A percentile compares a stretch with the other conserved stretches of the same genome.
Conservation (phyloP, 2,329 filamentous ascomycete genomes). For the Penicillium capsulatum region DNA sequence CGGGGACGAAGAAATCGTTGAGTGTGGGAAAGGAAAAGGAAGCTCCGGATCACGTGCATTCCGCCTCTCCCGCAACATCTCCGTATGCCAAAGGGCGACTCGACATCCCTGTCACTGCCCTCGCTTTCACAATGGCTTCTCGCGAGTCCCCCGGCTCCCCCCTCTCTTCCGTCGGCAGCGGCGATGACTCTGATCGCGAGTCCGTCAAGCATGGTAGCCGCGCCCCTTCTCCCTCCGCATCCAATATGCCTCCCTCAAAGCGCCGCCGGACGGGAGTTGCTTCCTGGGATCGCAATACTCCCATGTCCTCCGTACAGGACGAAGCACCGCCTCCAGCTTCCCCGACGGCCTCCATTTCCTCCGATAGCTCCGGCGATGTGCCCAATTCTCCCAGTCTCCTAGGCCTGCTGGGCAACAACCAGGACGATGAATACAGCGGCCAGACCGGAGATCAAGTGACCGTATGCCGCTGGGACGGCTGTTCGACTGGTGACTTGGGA, state of each 20-base stretch:
- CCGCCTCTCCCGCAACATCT: no score
- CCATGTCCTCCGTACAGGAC: constrained; percentile 43
- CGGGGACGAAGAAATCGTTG: neutral
- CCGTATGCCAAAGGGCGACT: neutral
- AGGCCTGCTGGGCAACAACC: constrained; percentile 38
- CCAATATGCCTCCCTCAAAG: constrained; percentile 46
- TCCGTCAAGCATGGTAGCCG: constrained; percentile 52
- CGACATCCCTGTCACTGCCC: neutral
- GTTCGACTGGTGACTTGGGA: constrained; percentile 63
- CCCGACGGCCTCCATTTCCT: constrained; percentile 70
- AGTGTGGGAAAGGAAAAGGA: no score
- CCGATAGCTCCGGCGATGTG: constrained; percentile 83
- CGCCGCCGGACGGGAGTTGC: constrained; percentile 45
- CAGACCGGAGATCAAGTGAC: constrained; percentile 70
- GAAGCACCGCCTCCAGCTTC: constrained; percentile 40
- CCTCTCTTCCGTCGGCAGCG: constrained; percentile 61
- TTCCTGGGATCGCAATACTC: constrained; percentile 49
- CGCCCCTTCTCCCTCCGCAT: constrained; percentile 41
- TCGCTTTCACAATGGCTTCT: constrained; percentile 36
- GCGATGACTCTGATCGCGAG: constrained; percentile 55
- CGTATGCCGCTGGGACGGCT: constrained; percentile 73
- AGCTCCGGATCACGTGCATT: no score
- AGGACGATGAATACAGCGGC: constrained; percentile 64
- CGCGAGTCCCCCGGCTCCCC: constrained; percentile 57
- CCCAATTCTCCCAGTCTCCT: constrained; percentile 62